phyloP scores from a whole-genome alignment of 1,284 basidiomycete genomes.

The Cutaneotrichosporon spelunceum region DNA sequence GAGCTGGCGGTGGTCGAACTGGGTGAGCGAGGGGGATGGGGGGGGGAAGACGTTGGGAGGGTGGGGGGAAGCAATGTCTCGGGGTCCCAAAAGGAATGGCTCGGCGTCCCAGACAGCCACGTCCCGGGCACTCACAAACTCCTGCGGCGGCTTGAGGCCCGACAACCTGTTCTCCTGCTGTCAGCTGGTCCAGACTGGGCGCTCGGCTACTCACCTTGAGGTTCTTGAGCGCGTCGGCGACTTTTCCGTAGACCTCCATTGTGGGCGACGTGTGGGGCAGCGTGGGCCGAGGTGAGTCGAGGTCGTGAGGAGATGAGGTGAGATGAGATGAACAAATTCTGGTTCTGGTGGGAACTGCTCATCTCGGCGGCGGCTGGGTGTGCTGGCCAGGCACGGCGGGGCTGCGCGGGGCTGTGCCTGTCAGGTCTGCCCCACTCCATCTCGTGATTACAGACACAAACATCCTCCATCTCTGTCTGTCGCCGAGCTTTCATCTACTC shows the following conservation, averaged over 20 bases:
- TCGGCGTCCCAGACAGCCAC: background rate
- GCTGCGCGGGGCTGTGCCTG: background rate
- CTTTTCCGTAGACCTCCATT: constrained; percentile 35
- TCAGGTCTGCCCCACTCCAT: no score
- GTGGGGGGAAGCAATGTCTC: no score
- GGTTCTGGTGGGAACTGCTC: background rate
- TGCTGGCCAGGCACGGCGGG: no score
- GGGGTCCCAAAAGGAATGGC: no score
- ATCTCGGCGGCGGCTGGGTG: no score
- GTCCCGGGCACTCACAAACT: constrained; percentile 35
- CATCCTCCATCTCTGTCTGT: no score
- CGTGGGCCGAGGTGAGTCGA: no score
- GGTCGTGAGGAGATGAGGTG: constrained; percentile 12
- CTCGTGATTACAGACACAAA: no score
- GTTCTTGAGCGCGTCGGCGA: constrained; percentile 27
- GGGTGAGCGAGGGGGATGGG: constrained; percentile 7
- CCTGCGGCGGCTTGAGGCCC: constrained; percentile 37
- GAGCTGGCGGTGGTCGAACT: constrained; percentile 82
- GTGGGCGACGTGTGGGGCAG: no score
- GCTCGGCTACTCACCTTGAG: constrained; percentile 29
- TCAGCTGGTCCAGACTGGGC: background rate
- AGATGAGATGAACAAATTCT: background rate
- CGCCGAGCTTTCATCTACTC: no score
- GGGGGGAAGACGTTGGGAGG: no score
- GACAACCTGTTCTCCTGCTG: constrained; percentile 39